Percentiles rank a stretch among this genome's conserved stretches.
These are phyloP conservation scores for Oxalis stricta DNA, from an alignment of 441 rosid species.

Conservation along the genomic window DNA sequence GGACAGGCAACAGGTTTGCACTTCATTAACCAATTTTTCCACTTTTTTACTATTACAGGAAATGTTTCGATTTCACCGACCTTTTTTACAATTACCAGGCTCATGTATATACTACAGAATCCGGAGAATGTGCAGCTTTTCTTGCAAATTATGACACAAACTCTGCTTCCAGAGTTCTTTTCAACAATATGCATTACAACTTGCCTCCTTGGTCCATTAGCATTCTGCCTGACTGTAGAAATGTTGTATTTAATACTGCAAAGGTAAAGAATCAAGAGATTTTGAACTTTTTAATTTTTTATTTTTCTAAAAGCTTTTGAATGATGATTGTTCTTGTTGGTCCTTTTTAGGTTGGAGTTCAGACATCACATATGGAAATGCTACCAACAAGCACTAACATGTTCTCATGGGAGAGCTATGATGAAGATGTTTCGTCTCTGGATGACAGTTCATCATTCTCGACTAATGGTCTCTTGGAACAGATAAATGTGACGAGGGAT, in stretches of 20 bases:
- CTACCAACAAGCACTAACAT: slow-evolving; percentile 38
- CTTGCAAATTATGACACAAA: slow-evolving; percentile 19
- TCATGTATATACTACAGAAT: slow-evolving; percentile 18
- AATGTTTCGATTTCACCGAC: no score
- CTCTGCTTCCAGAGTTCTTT: slow-evolving; percentile 14
- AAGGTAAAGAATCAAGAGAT: no score
- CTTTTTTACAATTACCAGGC: slow-evolving; percentile 24
- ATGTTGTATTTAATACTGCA: slow-evolving; percentile 27
- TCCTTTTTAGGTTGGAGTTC: slow-evolving; percentile 74
- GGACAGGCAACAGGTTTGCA: slow-evolving; percentile 21
- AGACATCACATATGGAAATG: slow-evolving; percentile 91
- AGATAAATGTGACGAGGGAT: slow-evolving; percentile 90
- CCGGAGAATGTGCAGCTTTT: slow-evolving; percentile 28
- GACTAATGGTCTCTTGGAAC: slow-evolving; percentile 72
- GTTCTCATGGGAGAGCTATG: slow-evolving; percentile 74
- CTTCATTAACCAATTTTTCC: not conserved
- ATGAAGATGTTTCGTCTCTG: slow-evolving; percentile 64
- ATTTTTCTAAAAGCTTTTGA: not conserved
- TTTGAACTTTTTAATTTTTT: no score
- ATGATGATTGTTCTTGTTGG: not conserved
- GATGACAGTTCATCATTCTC: slow-evolving; percentile 72
- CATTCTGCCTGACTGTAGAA: slow-evolving; percentile 29
- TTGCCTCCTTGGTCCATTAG: slow-evolving; percentile 38
- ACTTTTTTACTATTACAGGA: no score
- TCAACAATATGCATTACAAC: slow-evolving; percentile 13